Percentiles rank a stretch among this genome's conserved stretches.
Evolutionary conservation across 2,329 filamentous ascomycete species (phyloP).

Genomic region (Aspergillus cejpii): DNA sequence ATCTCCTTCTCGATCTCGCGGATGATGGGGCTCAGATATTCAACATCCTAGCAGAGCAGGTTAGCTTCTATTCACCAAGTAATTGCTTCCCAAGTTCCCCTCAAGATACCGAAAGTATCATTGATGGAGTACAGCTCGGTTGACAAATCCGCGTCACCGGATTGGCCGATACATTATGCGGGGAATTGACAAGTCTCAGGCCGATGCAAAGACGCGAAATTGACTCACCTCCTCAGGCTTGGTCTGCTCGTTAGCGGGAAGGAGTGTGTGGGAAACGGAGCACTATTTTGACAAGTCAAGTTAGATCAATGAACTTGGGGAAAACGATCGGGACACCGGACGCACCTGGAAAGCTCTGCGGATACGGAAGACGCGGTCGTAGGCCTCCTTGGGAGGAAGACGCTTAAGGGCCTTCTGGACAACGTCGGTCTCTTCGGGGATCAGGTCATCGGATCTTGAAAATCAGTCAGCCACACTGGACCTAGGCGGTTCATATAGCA

Average conservation of each 20-base stretch:
- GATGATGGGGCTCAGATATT: slow-evolving; percentile 63
- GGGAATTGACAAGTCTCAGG: slow-evolving; percentile 17
- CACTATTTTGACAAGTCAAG: slow-evolving; percentile 43
- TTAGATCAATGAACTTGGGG: slow-evolving; percentile 18
- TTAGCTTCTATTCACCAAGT: background rate
- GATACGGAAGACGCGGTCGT: slow-evolving; percentile 96
- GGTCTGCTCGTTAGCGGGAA: slow-evolving; percentile 60
- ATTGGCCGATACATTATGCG: slow-evolving; percentile 30
- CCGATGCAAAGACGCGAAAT: slow-evolving; percentile 7
- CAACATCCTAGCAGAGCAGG: slow-evolving; percentile 49
- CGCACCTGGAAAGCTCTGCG: slow-evolving; percentile 85
- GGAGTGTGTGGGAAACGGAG: slow-evolving; percentile 59
- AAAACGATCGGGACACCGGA: slow-evolving; percentile 4
- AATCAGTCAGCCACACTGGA: slow-evolving; percentile 6
- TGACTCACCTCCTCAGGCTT: slow-evolving; percentile 58
- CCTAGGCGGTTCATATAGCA: background rate
- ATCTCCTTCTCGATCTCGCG: slow-evolving; percentile 61
- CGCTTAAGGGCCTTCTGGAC: slow-evolving; percentile 86
- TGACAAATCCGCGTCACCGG: slow-evolving; percentile 35
- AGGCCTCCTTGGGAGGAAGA: slow-evolving; percentile 79
- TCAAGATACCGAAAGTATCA: background rate
- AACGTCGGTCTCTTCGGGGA: slow-evolving; percentile 82
- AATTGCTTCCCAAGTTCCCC: background rate
- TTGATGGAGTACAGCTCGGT: slow-evolving; percentile 6
- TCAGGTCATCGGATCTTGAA: slow-evolving; percentile 81